Base-by-base conservation (phyloP, 2,329 filamentous ascomycete genomes). In the Pyrenophora teres region DNA sequence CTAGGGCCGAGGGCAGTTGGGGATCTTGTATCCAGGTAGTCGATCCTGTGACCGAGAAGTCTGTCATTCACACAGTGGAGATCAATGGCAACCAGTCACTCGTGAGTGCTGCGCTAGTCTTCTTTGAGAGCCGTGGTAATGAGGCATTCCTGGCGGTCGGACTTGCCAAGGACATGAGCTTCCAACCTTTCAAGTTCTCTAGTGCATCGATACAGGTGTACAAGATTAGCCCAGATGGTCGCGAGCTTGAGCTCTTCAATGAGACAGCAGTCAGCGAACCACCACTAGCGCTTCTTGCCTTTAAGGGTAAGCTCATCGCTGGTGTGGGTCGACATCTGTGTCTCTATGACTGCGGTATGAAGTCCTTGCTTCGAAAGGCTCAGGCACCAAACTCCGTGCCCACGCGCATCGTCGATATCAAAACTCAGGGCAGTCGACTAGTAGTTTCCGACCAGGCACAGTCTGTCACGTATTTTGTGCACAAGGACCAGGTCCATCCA, bases 21-120 rank as follows among this genome's bases (percentile, higher is more conserved):
- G 91, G 94, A 35, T 97, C 93, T 8, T 97, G 92, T 73, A 92
- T 99, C 60, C 92, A 90, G 66, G 84, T 97, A 16, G 82, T 99
- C 15, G 94, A 99, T 67, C 92, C 94, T 0, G 71, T 93, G 2
- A 83, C 79, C 13, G 71, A 72, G 19, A 92, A 94, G 65, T 74
- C 78, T 3, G 87, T 96, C 1, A 73, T 94, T 4, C 87, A 89
- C 58, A 92, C 86, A 0, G 79, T 97, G 36, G 88, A 97, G 52
- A 76, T 99, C 0, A 87, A 88, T 42, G 87, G 94, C 35, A 97
- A 99, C 62, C 92, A 97, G 74, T 90, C 92, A 15, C 92, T 93
- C 19, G 87, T 96, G 50, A 96, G 91, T 69, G 84, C 92, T 56
- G 88, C 89, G 4, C 84, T 90, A 27, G 91, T 96, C 1, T 82